These are phyloP conservation scores for Cardamine occulta DNA, from an alignment of 345 rosid genomes.

Conservation along the genomic window DNA sequence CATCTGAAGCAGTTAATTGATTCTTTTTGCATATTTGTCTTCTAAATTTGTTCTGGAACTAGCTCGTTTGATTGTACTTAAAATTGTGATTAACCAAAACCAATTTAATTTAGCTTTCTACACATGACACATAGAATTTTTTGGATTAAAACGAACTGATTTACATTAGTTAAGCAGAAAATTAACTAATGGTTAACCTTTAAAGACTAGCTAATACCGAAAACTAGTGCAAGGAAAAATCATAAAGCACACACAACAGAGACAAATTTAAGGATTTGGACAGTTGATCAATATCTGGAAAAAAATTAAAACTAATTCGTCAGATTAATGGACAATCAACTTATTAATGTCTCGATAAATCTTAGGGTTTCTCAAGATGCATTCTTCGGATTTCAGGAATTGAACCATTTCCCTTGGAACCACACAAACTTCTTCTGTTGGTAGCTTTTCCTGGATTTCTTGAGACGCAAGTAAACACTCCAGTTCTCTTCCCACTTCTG, in stretches of 20 bases:
- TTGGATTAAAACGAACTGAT: slow-evolving; percentile 9
- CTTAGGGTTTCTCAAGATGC: slow-evolving; percentile 29
- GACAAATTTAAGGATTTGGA: slow-evolving; percentile 12
- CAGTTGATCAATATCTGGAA: neutral
- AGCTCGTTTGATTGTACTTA: neutral
- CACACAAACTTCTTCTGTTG: slow-evolving; percentile 49
- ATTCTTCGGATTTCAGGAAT: slow-evolving; percentile 23
- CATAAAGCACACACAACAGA: neutral
- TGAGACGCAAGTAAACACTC: slow-evolving; percentile 45
- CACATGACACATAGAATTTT: neutral
- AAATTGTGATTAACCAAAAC: neutral
- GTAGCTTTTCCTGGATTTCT: slow-evolving; percentile 51
- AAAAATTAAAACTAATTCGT: slow-evolving; percentile 2
- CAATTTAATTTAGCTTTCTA: neutral
- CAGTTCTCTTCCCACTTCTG: slow-evolving; percentile 28
- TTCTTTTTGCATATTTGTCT: neutral
- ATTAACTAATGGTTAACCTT: slow-evolving; percentile 18
- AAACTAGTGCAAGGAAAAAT: neutral
- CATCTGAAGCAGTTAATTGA: neutral
- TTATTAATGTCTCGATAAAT: slow-evolving; percentile 32
- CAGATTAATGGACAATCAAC: slow-evolving; percentile 7
- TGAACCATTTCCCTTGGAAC: slow-evolving; percentile 45
- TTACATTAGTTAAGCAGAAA: slow-evolving; percentile 32
- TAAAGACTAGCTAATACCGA: slow-evolving; percentile 1
- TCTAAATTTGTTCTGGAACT: neutral